Evolutionary conservation across 2,329 filamentous ascomycete species (phyloP).

Genomic region (Ophiostoma ulmi): DNA sequence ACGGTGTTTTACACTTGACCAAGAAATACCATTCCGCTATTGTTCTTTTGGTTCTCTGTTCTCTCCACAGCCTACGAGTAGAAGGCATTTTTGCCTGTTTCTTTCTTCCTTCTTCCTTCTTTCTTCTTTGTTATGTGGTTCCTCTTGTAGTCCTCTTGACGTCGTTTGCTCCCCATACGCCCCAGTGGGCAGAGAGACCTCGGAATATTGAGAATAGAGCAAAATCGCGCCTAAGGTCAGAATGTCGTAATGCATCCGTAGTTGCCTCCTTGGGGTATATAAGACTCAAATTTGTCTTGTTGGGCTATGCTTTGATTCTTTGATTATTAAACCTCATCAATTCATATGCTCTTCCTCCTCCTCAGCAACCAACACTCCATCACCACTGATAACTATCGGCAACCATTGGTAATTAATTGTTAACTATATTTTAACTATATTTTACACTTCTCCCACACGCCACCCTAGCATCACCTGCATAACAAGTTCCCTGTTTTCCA

Average conservation of each 20-base stretch:
- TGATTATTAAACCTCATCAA: background rate
- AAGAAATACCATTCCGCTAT: background rate
- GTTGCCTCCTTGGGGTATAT: background rate
- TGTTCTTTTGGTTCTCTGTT: background rate
- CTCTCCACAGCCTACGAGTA: background rate
- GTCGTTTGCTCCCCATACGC: background rate
- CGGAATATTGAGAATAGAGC: too few relatives aligned
- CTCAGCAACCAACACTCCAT: background rate
- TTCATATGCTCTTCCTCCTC: background rate
- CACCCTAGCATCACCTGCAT: constrained; percentile 11
- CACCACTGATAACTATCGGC: background rate
- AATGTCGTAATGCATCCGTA: background rate
- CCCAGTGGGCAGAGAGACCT: background rate
- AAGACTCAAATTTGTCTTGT: background rate
- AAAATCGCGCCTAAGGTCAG: background rate
- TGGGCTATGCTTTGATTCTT: background rate
- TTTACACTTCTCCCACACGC: background rate
- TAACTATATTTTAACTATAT: background rate
- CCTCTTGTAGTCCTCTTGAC: background rate
- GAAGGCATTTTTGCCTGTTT: background rate
- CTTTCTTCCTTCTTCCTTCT: background rate
- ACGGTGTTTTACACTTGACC: background rate
- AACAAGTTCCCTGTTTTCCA: background rate
- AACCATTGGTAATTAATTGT: too few relatives aligned
- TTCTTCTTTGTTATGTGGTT: too few relatives aligned